These are phyloP conservation scores for Taiozyma sp. DNA, from an alignment of 1,139 yeast genomes.

Conservation along the genomic window DNA sequence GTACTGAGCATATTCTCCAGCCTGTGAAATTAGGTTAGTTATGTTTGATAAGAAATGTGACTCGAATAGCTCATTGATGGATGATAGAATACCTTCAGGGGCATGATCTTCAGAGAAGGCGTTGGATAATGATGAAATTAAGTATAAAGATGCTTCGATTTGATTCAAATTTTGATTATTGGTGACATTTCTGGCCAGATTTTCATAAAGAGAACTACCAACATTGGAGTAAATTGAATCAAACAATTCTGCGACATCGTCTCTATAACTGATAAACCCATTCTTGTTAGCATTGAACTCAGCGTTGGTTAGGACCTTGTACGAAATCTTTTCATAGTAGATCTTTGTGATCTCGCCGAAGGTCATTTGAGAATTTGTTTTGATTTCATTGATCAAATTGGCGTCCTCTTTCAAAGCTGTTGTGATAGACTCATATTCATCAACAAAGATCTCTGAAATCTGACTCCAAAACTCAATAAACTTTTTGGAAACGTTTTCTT, in stretches of 20 bases:
- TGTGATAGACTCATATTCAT: conserved; percentile 44
- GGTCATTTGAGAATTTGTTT: conserved; percentile 31
- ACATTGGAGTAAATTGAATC: conserved; percentile 65
- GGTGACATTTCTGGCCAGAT: conserved; percentile 41
- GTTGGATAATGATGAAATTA: conserved; percentile 40
- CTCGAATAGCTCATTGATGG: conserved; percentile 27
- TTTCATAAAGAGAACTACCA: conserved; percentile 50
- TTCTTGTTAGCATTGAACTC: conserved; percentile 28
- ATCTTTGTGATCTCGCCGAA: conserved; percentile 44
- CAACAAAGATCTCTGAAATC: conserved; percentile 57
- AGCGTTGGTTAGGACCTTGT: conserved; percentile 27
- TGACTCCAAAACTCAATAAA: conserved; percentile 80
- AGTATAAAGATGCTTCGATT: conserved; percentile 66
- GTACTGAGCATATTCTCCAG: conserved; percentile 12
- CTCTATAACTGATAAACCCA: conserved; percentile 65
- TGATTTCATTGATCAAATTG: conserved; percentile 24
- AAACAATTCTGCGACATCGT: conserved; percentile 71
- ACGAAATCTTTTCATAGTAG: conserved; percentile 60
- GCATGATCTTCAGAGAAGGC: conserved; percentile 35
- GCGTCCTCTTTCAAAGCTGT: conserved; percentile 29
- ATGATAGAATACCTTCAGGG: conserved; percentile 18
- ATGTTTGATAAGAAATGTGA: conserved; percentile 20
- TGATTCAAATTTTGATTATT: conserved; percentile 35
- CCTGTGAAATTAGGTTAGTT: conserved; percentile 1
- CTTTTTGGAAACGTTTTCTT: conserved; percentile 65